Evolutionary conservation across 2,329 filamentous ascomycete genomes (phyloP), one percentile per base, ranked within the genome.

Genomic region (Hawksworthiomyces lignivorus): DNA sequence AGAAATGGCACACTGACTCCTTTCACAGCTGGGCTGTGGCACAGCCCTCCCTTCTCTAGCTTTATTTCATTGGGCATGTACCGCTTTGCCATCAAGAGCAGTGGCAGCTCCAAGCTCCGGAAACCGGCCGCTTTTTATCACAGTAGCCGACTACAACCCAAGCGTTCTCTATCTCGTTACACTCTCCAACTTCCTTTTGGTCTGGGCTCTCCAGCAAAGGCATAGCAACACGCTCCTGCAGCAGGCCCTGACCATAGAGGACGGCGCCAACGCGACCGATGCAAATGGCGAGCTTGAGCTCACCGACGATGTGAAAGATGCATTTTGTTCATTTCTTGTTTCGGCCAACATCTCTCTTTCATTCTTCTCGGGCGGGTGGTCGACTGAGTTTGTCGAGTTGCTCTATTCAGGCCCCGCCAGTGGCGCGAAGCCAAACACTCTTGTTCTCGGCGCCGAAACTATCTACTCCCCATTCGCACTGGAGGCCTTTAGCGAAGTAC

Each of bases 391-490:
- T 45, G 68, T 84, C 5, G 58, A 70, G 2, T 62, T 87, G 1
- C 60, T 88, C 7, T 71, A 71, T 51, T 44, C 39, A 52, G 26
- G 44, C n/a, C 18, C 41, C 28, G 52, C 59, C 9, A 43, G 21
- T 8, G 24, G 24, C 8, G 24, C 24, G 24, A 8, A 26, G 24
- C 20, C 26, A 1, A 20, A 53, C 31, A 72, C 70, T 12, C 61
- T 84, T 3, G 64, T 89, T 5, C 63, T 92, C 2, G 86, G 81
- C 1, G 83, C 84, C 1, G 86, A 92, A 61, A 92, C 86, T 0
- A 90, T 92, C 33, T 92, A 92, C 62, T 87, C 81, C 3, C 84
- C 84, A 0, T 78, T 80, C 44, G 81, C 83, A 0, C 70, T 88
- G 18, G 64, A 67, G 27, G 72, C 77, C 0, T 92, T 90, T 55